Conservation (phyloP, 768 basidiomycete species). For the Suillus cothurnatus region DNA sequence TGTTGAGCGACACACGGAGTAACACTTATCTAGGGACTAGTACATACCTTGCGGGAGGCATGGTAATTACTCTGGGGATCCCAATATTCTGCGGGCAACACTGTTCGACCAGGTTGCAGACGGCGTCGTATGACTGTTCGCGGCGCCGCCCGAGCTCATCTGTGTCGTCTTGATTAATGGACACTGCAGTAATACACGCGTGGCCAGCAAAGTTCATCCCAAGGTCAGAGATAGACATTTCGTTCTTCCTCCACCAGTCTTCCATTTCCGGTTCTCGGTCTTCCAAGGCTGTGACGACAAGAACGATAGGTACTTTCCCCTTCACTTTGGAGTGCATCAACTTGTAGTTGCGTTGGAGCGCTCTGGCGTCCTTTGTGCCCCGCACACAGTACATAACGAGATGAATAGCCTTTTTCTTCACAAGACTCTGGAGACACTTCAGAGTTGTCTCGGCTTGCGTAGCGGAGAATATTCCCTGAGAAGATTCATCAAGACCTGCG, state of each 20-base stretch:
- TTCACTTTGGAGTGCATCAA: slow-evolving; percentile 41
- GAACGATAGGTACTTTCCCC: slow-evolving; percentile 39
- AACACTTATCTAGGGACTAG: not conserved
- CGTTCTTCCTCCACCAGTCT: slow-evolving; percentile 33
- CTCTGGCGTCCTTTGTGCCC: slow-evolving; percentile 38
- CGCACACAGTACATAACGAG: slow-evolving; percentile 38
- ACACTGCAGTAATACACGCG: slow-evolving; percentile 33
- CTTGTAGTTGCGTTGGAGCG: slow-evolving; percentile 39
- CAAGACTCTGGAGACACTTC: not conserved
- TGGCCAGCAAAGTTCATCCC: slow-evolving; percentile 32
- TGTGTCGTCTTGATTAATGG: slow-evolving; percentile 21
- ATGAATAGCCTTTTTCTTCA: slow-evolving; percentile 15
- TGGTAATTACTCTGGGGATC: no score
- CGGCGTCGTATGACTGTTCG: slow-evolving; percentile 23
- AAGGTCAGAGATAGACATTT: slow-evolving; percentile 20
- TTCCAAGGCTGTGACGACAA: slow-evolving; percentile 46
- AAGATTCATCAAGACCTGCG: not conserved
- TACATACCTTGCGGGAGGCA: not conserved
- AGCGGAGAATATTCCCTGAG: not conserved
- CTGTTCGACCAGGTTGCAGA: slow-evolving; percentile 22
- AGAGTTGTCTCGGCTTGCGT: not conserved
- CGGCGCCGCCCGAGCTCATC: slow-evolving; percentile 21
- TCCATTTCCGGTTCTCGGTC: slow-evolving; percentile 34
- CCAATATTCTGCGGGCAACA: not conserved
- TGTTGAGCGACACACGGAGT: no score